Base-by-base conservation (phyloP, 305 asterid species). In the Solanum chacoense region DNA sequence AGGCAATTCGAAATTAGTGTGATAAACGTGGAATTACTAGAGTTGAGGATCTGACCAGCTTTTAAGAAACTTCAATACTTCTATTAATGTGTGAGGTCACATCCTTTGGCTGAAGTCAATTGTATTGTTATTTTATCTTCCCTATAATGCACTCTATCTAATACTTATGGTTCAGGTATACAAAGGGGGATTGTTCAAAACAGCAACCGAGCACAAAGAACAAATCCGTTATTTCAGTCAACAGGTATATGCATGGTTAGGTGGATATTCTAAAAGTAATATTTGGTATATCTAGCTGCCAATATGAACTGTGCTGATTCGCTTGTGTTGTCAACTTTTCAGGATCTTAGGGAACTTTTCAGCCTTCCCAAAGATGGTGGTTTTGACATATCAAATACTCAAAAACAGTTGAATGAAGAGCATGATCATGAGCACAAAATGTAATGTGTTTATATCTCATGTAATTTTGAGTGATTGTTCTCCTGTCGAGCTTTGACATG, bases 141-240 rank as follows among this genome's bases (percentile, higher is more conserved):
- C 38, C 45, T 84, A 12, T 32, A 55, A 18, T 55, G 87, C 13
- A 32, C 74, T 55, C 26, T 55, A 11, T 55, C n/a, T 77, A 31
- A 32, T 81, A 75, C 84, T 67, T 77, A 65, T 86, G 89, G 63
- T 89, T 63, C 95, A 97, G 99, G 96, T 97, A 89, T 97, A 91
- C 93, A 97, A 97, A 91, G 99, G 99, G 37, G 99, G 99, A 73
- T 94, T 97, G 90, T 97, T 97, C 94, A 96, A 94, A 94, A 95
- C 97, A 90, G 99, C 99, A 59, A 97, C 99, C 24, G 99, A 97
- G 89, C 96, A 94, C 90, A 97, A 95, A 94, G 98, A 97, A 89
- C 99, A 96, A 88, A 92, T 93, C 73, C 97, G 99, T 67, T 96
- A 97, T 90, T 96, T 97, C 92, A 97, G 99, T 91, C 96, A 94